Conservation (phyloP, 139 green algal genomes). For the Haematococcus sp. region DNA sequence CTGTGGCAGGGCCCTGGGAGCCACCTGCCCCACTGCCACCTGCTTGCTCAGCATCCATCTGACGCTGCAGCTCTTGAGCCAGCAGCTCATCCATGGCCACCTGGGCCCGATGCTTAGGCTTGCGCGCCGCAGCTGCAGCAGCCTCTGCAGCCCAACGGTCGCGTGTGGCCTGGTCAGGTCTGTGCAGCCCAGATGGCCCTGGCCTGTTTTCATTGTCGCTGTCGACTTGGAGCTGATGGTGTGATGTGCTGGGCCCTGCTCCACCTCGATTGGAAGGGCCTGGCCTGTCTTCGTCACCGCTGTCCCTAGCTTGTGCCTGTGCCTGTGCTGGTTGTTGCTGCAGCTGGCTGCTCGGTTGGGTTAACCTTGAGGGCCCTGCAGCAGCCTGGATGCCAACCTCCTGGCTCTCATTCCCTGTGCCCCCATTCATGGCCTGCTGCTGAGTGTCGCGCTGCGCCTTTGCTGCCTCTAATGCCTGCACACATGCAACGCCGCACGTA, state of each 20-base stretch:
- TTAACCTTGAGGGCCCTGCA: constrained; percentile 11
- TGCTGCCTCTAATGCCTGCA: neutral
- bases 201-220: too few relatives aligned
- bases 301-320: neutral
- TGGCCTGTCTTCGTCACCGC: neutral
- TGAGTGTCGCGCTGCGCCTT: constrained; percentile 9
- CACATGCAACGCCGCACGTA: constrained; percentile 1
- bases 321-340: too few relatives aligned
- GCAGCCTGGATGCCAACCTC: neutral
- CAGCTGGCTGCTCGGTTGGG: constrained; percentile 5
- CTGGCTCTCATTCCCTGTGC: neutral
- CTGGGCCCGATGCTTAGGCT: neutral
- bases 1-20: neutral
- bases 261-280: too few relatives aligned
- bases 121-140: constrained; percentile 4
- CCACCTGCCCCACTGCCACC: neutral
- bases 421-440: neutral
- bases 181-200: too few relatives aligned
- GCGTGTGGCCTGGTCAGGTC: too few relatives aligned
- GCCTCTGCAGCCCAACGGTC: neutral
- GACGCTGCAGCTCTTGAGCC: constrained; percentile 1
- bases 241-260: too few relatives aligned
- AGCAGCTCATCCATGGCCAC: constrained; percentile 27
- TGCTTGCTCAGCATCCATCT: neutral
- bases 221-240: too few relatives aligned